phyloP scores from a whole-genome alignment of 2,329 filamentous ascomycete genomes.

The Volutella citrinella region DNA sequence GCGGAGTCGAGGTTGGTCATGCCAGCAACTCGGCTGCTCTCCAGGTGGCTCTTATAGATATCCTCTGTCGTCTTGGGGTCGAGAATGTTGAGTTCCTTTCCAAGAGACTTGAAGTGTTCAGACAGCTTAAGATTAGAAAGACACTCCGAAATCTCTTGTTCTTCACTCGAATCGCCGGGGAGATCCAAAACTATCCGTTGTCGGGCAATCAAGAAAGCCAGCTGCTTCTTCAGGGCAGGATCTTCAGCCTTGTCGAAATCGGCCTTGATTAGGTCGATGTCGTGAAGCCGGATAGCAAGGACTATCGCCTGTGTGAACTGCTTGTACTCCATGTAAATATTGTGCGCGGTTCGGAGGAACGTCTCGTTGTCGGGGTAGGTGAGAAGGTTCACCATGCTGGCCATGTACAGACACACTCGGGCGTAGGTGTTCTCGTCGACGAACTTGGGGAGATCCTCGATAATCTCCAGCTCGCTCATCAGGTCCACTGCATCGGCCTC shows the following conservation, averaged over 20 bases:
- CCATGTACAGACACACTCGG: conserved; percentile 95
- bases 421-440: conserved; percentile 93
- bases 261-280: conserved; percentile 74
- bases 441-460: conserved; percentile 83
- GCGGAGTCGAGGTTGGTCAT: conserved; percentile 95
- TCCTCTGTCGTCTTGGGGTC: conserved; percentile 97
- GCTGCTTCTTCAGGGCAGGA: conserved; percentile 81
- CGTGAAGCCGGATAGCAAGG: conserved; percentile 89
- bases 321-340: conserved; percentile 90
- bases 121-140: conserved; percentile 84
- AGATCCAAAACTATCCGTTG: conserved; percentile 84
- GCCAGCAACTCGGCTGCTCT: conserved; percentile 88
- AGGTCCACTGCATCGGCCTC: conserved; percentile 97
- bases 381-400: conserved; percentile 96
- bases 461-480: conserved; percentile 96
- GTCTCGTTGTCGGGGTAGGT: conserved; percentile 97
- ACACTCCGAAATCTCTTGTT: conserved; percentile 74
- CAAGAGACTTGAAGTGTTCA: conserved; percentile 89
- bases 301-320: conserved; percentile 92
- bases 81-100: conserved; percentile 93
- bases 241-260: conserved; percentile 82
- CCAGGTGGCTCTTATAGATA: conserved; percentile 98
- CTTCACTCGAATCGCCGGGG: conserved; percentile 63
- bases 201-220: conserved; percentile 87
- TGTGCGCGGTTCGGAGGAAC: conserved; percentile 88